These are phyloP conservation scores for Pleurotus salmoneostramineus DNA, from an alignment of 768 basidiomycete species.

Conservation along the genomic window DNA sequence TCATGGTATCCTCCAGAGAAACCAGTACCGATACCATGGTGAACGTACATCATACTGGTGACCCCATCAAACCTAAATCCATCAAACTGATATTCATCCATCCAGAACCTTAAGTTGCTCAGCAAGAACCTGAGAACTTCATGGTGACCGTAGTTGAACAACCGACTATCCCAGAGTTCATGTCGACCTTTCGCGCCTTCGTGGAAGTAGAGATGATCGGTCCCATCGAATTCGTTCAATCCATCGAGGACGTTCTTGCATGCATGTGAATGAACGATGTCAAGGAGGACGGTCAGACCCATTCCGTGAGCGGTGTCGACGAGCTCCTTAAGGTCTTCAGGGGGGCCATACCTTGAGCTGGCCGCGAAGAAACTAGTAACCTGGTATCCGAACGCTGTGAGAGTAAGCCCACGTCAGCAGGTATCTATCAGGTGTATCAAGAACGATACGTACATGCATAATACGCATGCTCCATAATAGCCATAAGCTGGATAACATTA, in stretches of 20 bases:
- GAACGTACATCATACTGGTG: conserved; percentile 98
- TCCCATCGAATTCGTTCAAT: conserved; percentile 94
- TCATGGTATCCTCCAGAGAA: conserved; percentile 99
- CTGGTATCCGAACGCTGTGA: conserved; percentile 93
- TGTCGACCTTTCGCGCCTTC: conserved; percentile 88
- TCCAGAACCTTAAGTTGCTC: conserved; percentile 92
- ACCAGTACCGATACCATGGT: conserved; percentile 96
- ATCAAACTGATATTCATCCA: conserved; percentile 94
- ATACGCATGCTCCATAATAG: conserved; percentile 96
- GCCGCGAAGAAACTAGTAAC: conserved; percentile 97
- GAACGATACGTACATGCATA: conserved; percentile 74
- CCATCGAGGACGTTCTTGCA: conserved; percentile 98
- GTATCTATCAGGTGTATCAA: not conserved
- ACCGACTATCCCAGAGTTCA: conserved; percentile 95
- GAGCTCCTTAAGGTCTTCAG: conserved; percentile 93
- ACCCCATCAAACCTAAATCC: conserved; percentile 99
- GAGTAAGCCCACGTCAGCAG: conserved; percentile 2
- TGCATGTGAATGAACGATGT: conserved; percentile 97
- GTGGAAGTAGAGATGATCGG: conserved; percentile 97
- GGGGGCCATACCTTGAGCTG: conserved; percentile 92
- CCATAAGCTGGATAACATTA: conserved; percentile 98
- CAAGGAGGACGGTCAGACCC: conserved; percentile 90
- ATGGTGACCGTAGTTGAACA: conserved; percentile 95
- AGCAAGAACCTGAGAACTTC: conserved; percentile 94
- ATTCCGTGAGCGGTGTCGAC: conserved; percentile 93